Conservation (phyloP, 2,329 filamentous ascomycete genomes). For the Cytospora paraplurivora region DNA sequence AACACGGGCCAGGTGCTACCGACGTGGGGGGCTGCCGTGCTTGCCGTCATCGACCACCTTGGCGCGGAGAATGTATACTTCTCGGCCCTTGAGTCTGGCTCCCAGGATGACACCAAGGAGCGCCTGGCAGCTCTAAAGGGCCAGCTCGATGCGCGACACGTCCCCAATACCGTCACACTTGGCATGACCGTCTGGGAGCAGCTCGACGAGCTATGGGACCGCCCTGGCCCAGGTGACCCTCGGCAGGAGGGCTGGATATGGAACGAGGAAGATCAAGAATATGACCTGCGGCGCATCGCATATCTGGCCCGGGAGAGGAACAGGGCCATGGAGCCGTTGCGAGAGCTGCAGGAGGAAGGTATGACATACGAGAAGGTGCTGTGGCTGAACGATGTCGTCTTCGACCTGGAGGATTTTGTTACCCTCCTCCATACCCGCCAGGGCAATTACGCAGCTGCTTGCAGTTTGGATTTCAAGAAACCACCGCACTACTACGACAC, state of each 20-base stretch:
- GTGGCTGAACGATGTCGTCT: conserved; percentile 64
- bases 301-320: conserved; percentile 69
- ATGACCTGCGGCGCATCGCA: conserved; percentile 65
- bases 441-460: conserved; percentile 61
- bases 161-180: conserved; percentile 58
- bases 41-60: conserved; percentile 57
- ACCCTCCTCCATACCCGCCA: conserved; percentile 55
- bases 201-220: conserved; percentile 53
- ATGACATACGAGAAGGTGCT: conserved; percentile 56
- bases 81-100: conserved; percentile 68
- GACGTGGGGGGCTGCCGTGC: conserved; percentile 60
- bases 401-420: conserved; percentile 56
- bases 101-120: conserved; percentile 66
- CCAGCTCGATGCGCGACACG: conserved; percentile 51
- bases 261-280: conserved; percentile 51
- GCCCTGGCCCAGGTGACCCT: conserved; percentile 37
- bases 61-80: conserved; percentile 66
- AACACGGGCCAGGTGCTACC: conserved; percentile 64
- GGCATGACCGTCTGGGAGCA: conserved; percentile 58
- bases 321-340: conserved; percentile 60
- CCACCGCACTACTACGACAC: conserved; percentile 61
- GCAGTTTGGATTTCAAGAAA: conserved; percentile 59
- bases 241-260: conserved; percentile 63
- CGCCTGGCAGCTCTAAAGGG: conserved; percentile 59
- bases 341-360: conserved; percentile 51